Evolutionary conservation across 164 flowering plant genomes (phyloP).

Genomic region (Platanus orientalis): DNA sequence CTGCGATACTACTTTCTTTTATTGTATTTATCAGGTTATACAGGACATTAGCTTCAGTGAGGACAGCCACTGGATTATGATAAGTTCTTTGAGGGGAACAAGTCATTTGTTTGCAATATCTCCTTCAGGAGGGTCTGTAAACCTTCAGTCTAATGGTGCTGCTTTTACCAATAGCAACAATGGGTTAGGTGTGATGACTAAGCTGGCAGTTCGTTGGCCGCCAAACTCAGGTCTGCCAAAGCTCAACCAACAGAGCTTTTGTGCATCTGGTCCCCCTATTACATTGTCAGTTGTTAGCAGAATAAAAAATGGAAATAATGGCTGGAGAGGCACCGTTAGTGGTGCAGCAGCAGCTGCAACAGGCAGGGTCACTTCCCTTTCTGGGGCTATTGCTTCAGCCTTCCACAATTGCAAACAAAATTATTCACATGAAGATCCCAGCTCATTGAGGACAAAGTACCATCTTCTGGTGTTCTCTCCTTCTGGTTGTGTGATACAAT

Average conservation of each 20-base stretch:
- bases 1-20: not conserved
- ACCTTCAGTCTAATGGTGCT: constrained; percentile 30
- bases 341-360: constrained; percentile 78
- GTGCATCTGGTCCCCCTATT: constrained; percentile 56
- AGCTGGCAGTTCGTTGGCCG: constrained; percentile 25
- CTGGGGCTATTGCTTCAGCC: constrained; percentile 62
- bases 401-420: constrained; percentile 47
- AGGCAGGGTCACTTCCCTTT: constrained; percentile 40
- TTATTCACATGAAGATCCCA: constrained; percentile 14
- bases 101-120: constrained; percentile 71
- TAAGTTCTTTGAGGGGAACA: constrained; percentile 79
- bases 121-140: constrained; percentile 47
- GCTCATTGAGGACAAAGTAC: constrained; percentile 34
- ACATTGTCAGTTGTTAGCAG: constrained; percentile 61
- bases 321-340: constrained; percentile 62
- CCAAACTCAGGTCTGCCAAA: constrained; percentile 26
- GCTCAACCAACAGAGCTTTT: constrained; percentile 34
- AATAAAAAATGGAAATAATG: constrained; percentile 59
- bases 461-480: constrained; percentile 68
- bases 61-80: constrained; percentile 71
- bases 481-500: constrained; percentile 62
- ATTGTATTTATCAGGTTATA: constrained; percentile 46
- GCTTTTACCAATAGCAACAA: constrained; percentile 14
- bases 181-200: constrained; percentile 22
- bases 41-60: constrained; percentile 79